phyloP scores from a whole-genome alignment of 1,284 basidiomycete species.

The Pyrrhoderma lamaoense region DNA sequence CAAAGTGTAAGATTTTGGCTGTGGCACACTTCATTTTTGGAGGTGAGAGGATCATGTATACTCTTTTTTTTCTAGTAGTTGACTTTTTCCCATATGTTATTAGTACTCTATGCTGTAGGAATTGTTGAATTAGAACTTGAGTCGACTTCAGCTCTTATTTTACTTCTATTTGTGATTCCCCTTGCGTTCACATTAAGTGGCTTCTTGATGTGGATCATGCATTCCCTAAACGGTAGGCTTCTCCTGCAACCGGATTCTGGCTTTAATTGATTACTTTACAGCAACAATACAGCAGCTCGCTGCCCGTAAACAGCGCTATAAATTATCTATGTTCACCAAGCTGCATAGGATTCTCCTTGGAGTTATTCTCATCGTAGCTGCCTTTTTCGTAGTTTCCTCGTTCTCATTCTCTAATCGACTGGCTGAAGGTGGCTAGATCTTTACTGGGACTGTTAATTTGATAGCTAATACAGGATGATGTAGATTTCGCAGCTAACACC shows the following conservation, averaged over 20 bases:
- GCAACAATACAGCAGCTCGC: conserved; percentile 82
- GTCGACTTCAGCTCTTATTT: conserved; percentile 70
- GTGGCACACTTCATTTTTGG: conserved; percentile 90
- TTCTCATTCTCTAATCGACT: conserved; percentile 86
- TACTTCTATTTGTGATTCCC: conserved; percentile 86
- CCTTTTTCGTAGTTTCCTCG: conserved; percentile 91
- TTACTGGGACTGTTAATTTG: background rate
- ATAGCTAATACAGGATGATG: background rate
- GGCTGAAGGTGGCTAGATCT: conserved; percentile 60
- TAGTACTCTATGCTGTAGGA: conserved; percentile 86
- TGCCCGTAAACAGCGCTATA: conserved; percentile 80
- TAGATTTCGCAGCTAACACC: conserved; percentile 89
- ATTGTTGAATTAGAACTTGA: conserved; percentile 90
- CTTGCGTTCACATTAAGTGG: conserved; percentile 89
- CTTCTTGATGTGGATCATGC: conserved; percentile 94
- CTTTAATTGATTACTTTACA: conserved; percentile 25
- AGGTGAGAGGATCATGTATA: conserved; percentile 43
- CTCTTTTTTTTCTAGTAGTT: background rate
- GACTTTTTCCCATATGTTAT: background rate
- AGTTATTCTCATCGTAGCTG: conserved; percentile 75
- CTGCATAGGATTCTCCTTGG: conserved; percentile 85
- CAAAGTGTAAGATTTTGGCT: conserved; percentile 70
- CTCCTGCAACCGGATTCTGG: conserved; percentile 14
- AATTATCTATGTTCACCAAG: conserved; percentile 79
- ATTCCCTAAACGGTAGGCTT: conserved; percentile 71